Conservation (phyloP, 2,329 filamentous ascomycete species). For the Pseudohalonectria lignicola region DNA sequence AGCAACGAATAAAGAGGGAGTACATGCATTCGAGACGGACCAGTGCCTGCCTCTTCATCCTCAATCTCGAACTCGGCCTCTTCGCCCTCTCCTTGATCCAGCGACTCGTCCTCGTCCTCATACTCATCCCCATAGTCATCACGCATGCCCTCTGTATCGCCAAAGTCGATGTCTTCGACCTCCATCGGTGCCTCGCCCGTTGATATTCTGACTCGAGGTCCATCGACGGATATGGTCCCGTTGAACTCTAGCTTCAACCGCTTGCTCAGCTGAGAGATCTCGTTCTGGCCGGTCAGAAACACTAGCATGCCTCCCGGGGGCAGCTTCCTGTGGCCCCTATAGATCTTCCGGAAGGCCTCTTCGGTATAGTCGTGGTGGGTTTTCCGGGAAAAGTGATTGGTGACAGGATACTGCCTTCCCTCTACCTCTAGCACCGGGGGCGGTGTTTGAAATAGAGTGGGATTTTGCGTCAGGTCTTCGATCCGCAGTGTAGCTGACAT, state of each 20-base stretch:
- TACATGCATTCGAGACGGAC: slow-evolving; percentile 68
- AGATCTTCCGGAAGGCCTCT: slow-evolving; percentile 80
- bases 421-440: slow-evolving; percentile 85
- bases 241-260: slow-evolving; percentile 59
- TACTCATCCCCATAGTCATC: slow-evolving; percentile 33
- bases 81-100: slow-evolving; percentile 44
- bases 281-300: slow-evolving; percentile 87
- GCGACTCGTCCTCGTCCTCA: slow-evolving; percentile 49
- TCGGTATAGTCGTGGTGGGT: slow-evolving; percentile 85
- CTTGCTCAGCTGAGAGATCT: slow-evolving; percentile 78
- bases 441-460: slow-evolving; percentile 61
- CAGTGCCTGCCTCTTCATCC: slow-evolving; percentile 45
- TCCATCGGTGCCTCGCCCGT: slow-evolving; percentile 71
- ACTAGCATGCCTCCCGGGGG: slow-evolving; percentile 86
- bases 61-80: slow-evolving; percentile 60
- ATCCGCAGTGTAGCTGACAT: slow-evolving; percentile 96
- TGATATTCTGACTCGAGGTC: slow-evolving; percentile 62
- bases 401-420: slow-evolving; percentile 84
- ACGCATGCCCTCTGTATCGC: slow-evolving; percentile 58
- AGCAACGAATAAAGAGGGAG: slow-evolving; percentile 91
- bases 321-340: slow-evolving; percentile 77
- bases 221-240: slow-evolving; percentile 41
- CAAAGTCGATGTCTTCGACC: slow-evolving; percentile 78
- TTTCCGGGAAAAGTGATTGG: slow-evolving; percentile 73
- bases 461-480: slow-evolving; percentile 80